Conservation (phyloP, 306 rosid genomes). For the Vigna radiata region DNA sequence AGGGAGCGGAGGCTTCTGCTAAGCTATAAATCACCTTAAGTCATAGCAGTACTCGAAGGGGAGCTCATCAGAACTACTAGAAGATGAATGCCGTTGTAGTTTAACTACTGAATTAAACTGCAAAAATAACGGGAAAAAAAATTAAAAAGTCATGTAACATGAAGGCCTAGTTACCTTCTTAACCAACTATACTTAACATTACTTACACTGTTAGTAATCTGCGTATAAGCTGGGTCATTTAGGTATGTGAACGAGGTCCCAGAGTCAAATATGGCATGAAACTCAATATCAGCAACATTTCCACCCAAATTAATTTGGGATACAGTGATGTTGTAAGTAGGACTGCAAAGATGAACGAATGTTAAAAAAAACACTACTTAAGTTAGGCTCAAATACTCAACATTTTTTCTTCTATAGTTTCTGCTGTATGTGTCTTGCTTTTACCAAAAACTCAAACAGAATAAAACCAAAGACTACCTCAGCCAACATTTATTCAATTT, state of each 20-base stretch:
- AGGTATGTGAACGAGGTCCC: conserved; percentile 90
- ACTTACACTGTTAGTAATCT: conserved; percentile 68
- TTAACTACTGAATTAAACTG: conserved; percentile 63
- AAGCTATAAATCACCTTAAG: conserved; percentile 54
- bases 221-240: conserved; percentile 74
- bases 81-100: conserved; percentile 43
- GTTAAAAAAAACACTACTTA: conserved; percentile 41
- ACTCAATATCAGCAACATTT: conserved; percentile 53
- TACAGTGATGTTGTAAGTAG: conserved; percentile 72
- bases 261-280: conserved; percentile 79
- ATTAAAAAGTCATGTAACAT: conserved; percentile 11
- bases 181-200: conserved; percentile 12
- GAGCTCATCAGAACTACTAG: conserved; percentile 38
- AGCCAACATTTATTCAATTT: not conserved
- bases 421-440: conserved; percentile 4
- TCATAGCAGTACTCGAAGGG: conserved; percentile 89
- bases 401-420: conserved; percentile 13
- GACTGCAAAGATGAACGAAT: conserved; percentile 55
- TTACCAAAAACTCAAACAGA: not conserved
- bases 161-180: conserved; percentile 32
- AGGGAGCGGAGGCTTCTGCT: conserved; percentile 6
- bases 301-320: conserved; percentile 66
- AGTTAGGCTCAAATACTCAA: not conserved
- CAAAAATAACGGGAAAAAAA: conserved; percentile 37
- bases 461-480: conserved; percentile 4